A percentile compares a stretch with the other conserved stretches of the same genome.
Conservation (phyloP, 257 asterid genomes). For the Nicotiana tabacum region DNA sequence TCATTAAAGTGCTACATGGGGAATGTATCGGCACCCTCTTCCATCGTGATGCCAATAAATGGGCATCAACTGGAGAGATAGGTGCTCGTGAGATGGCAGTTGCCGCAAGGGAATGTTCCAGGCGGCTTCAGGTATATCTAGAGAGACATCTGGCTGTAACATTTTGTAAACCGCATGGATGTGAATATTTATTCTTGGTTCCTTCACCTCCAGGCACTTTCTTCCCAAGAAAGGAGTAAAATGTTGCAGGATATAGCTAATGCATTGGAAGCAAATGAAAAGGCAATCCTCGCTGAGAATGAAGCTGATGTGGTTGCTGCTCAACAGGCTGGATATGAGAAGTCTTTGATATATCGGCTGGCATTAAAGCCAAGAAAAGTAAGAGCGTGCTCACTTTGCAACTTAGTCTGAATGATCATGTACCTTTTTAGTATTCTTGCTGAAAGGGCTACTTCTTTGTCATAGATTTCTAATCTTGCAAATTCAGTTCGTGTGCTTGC, state of each 20-base stretch:
- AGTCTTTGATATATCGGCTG: conserved; percentile 61
- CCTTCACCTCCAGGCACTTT: conserved; percentile 35
- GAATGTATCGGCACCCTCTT: conserved; percentile 71
- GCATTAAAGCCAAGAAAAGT: conserved; percentile 58
- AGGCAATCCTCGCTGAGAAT: conserved; percentile 42
- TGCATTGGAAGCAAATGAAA: conserved; percentile 52
- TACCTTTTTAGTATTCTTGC: neutral
- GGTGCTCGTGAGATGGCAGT: conserved; percentile 61
- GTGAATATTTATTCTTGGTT: neutral
- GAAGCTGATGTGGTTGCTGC: conserved; percentile 68
- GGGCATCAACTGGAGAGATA: conserved; percentile 41
- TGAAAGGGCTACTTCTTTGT: neutral
- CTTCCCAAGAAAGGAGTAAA: conserved; percentile 65
- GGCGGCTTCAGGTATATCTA: conserved; percentile 52
- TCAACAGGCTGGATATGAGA: conserved; percentile 56
- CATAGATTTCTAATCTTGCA: conserved; percentile 51
- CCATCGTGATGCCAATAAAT: conserved; percentile 62
- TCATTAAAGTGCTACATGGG: conserved; percentile 60
- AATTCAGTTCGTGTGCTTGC: conserved; percentile 65
- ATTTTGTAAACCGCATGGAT: neutral
- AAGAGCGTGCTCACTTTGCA: conserved; percentile 6
- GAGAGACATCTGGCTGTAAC: conserved; percentile 1
- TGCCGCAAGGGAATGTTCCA: conserved; percentile 73
- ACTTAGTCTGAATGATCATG: neutral
- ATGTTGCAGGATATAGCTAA: conserved; percentile 61